These are phyloP conservation scores for Talaromyces trachyspermus DNA, from an alignment of 495 filamentous ascomycete genomes.

Conservation along the genomic window DNA sequence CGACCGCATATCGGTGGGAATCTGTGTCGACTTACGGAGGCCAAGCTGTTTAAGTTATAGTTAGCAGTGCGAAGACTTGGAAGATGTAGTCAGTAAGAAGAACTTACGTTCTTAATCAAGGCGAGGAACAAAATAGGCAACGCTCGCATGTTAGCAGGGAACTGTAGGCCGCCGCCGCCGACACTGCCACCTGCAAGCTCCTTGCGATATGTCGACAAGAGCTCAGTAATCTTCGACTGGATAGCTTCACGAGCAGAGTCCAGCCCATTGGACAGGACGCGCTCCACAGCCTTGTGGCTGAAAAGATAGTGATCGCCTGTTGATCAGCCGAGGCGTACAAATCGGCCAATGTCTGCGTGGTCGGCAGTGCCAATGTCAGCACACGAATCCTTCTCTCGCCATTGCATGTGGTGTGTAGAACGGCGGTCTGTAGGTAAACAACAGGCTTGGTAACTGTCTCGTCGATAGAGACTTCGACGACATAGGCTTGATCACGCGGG, in stretches of 20 bases:
- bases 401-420: constrained; percentile 96
- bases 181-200: constrained; percentile 94
- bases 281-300: constrained; percentile 95
- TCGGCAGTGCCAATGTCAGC: constrained; percentile 86
- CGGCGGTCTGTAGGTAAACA: constrained; percentile 91
- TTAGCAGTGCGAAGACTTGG: neutral
- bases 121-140: constrained; percentile 87
- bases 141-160: constrained; percentile 83
- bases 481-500: constrained; percentile 93
- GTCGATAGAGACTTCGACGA: constrained; percentile 98
- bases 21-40: constrained; percentile 89
- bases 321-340: constrained; percentile 94
- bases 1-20: constrained; percentile 90
- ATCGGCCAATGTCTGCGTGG: constrained; percentile 81
- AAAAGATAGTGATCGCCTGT: constrained; percentile 85
- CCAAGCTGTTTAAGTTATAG: constrained; percentile 55
- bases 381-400: constrained; percentile 92
- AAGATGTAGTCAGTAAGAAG: neutral
- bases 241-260: constrained; percentile 86
- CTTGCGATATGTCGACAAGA: constrained; percentile 92
- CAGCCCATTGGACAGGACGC: constrained; percentile 73
- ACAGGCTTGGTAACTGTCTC: constrained; percentile 89
- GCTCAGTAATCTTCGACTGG: constrained; percentile 84
- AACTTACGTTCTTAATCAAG: constrained; percentile 83
- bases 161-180: constrained; percentile 85